These are phyloP conservation scores for Saccharomyces hybrid DNA, from an alignment of 1,139 yeast genomes.

Conservation along the genomic window DNA sequence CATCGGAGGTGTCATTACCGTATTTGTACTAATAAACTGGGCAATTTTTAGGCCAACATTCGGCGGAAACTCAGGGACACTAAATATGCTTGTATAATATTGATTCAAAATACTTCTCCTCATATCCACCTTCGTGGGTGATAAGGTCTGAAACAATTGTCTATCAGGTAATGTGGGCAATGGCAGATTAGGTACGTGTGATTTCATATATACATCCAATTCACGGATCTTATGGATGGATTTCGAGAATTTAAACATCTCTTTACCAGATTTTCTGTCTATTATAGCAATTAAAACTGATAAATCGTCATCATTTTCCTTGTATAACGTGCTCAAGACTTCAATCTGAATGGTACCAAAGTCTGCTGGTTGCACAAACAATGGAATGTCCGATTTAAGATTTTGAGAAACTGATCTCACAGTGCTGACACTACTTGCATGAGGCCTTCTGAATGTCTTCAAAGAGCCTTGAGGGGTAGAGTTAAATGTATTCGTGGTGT, in stretches of 20 bases:
- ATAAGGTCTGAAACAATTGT: slow-evolving; percentile 45
- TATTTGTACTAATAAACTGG: slow-evolving; percentile 60
- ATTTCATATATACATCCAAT: slow-evolving; percentile 51
- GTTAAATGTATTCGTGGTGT: background rate
- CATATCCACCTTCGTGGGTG: slow-evolving; percentile 60
- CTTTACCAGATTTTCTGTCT: slow-evolving; percentile 53
- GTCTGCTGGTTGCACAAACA: slow-evolving; percentile 62
- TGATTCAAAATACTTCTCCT: slow-evolving; percentile 50
- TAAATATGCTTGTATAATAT: slow-evolving; percentile 53
- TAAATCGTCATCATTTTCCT: slow-evolving; percentile 45
- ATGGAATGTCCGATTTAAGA: slow-evolving; percentile 31
- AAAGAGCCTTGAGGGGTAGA: slow-evolving; percentile 1
- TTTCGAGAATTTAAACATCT: slow-evolving; percentile 68
- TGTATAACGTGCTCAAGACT: slow-evolving; percentile 51
- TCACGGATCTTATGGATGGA: slow-evolving; percentile 46
- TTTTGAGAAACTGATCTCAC: slow-evolving; percentile 10
- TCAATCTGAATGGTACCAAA: slow-evolving; percentile 54
- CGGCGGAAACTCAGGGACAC: slow-evolving; percentile 56
- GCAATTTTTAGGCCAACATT: slow-evolving; percentile 50
- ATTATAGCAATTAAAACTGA: slow-evolving; percentile 52
- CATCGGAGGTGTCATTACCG: slow-evolving; percentile 53
- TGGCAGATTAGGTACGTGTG: slow-evolving; percentile 47
- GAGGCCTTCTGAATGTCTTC: slow-evolving; percentile 7
- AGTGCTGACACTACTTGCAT: slow-evolving; percentile 11
- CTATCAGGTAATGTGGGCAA: slow-evolving; percentile 61